Evolutionary conservation across 345 rosid species (phyloP).

Genomic region (Mangifera indica): DNA sequence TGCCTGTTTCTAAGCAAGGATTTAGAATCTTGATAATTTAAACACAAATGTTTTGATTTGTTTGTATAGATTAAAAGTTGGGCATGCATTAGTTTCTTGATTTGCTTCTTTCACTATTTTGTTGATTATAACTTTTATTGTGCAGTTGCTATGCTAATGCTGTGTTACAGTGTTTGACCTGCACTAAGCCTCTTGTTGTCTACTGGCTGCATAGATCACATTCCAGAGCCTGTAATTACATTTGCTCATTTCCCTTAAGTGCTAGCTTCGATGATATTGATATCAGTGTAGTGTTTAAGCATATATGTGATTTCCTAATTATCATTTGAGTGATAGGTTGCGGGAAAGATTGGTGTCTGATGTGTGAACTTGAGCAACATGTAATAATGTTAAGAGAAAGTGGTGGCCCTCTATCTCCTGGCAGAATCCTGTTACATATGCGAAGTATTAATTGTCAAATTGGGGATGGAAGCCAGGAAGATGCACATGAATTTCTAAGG

Average conservation of each 20-base stretch:
- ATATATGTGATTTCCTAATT: background rate
- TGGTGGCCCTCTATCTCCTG: constrained; percentile 69
- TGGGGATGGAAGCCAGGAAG: constrained; percentile 89
- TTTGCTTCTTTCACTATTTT: background rate
- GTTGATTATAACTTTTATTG: constrained; percentile 13
- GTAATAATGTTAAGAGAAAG: constrained; percentile 65
- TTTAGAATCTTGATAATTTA: background rate
- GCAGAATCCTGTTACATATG: constrained; percentile 65
- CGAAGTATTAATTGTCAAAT: constrained; percentile 64
- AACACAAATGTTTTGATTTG: background rate
- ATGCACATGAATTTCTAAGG: constrained; percentile 92
- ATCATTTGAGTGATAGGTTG: constrained; percentile 45
- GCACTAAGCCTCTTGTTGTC: constrained; percentile 73
- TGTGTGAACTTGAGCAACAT: constrained; percentile 88
- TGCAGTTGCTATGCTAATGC: constrained; percentile 92
- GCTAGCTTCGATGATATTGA: background rate
- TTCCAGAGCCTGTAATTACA: constrained; percentile 67
- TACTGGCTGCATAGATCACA: constrained; percentile 69
- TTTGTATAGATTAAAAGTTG: background rate
- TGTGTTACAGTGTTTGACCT: constrained; percentile 75
- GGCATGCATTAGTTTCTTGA: background rate
- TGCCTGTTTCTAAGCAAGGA: background rate
- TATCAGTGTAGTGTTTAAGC: background rate
- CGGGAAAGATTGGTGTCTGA: constrained; percentile 73
- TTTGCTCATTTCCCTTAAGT: constrained; percentile 18